Base-by-base conservation (phyloP, 352 stramenopile genomes). In the Phytophthora macrochlamydospora region DNA sequence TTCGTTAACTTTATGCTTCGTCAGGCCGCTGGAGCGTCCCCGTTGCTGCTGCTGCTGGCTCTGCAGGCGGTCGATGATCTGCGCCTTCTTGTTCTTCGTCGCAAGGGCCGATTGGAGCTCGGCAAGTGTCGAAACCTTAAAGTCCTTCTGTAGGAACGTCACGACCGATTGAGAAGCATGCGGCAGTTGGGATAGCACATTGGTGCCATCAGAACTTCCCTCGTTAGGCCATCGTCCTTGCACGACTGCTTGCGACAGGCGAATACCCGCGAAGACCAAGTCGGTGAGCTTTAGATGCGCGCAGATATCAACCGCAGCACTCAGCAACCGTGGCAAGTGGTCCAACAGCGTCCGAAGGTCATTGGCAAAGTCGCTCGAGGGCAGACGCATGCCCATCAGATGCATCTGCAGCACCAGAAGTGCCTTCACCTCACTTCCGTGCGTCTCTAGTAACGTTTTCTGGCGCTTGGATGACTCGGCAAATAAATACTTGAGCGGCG, bases 291-390 rank as follows among this genome's bases (percentile, higher is more conserved):
- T 76, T n/a, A 89, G 43, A 32, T 78, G 31, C 2, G 86, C 90
- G 7, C 85, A 88, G 30, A 98, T 85, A 51, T 98, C 93, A 42
- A 98, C 90, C 30, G 93, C 76, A 2, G 97, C 97, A 45, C 96
- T 96, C 4, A 99, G 72, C 32, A 99, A 67, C 38, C 98, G 93
- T 28, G 95, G 88, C 14, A 98, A 60, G 59, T 99, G 97, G 59
- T 99, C 98, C 44, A 99, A 72, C 31, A 99, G 83, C 54, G 85
- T 93, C 18, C 93, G 94, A 28, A 98, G 93, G 69, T 99, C 98
- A 61, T 99, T 99, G 18, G 91, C 84, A 70, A 99, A 99, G 73
- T 99, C 98, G 58, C 88, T 98, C 28, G 99, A 99, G 2, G 98
- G 98, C 66, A 99, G 83, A 13, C 89, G 84, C 37, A 93, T 74